Evolutionary conservation across 2,329 filamentous ascomycete genomes (phyloP).

Genomic region (Leptographium galeiforme): DNA sequence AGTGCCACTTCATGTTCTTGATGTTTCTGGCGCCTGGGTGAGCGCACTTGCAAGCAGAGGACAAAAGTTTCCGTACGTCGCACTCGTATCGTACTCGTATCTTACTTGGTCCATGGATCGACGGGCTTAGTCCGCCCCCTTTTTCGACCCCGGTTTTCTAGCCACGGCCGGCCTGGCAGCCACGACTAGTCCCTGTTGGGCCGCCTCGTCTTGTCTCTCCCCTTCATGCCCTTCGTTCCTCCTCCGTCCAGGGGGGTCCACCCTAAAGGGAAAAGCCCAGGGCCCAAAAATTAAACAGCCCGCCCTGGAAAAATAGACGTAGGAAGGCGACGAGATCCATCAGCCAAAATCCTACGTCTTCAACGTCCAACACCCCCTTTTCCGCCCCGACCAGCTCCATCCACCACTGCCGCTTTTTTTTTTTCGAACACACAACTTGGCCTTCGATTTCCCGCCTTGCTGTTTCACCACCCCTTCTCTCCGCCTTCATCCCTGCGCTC

Average conservation of each 20-base stretch:
- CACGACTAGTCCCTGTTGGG: slow-evolving; percentile 5
- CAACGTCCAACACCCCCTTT: background rate
- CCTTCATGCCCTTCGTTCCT: background rate
- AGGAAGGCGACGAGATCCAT: background rate
- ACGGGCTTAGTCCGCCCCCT: background rate
- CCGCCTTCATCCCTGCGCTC: background rate
- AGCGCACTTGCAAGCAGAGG: too few species aligned
- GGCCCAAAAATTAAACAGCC: background rate
- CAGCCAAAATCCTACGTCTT: background rate
- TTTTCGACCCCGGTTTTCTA: background rate
- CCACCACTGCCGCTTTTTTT: background rate
- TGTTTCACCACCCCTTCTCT: background rate
- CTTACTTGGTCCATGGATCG: too few species aligned
- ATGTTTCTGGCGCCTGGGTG: too few species aligned
- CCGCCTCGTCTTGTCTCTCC: background rate
- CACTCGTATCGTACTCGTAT: too few species aligned
- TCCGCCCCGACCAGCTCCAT: background rate
- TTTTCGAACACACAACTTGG: background rate
- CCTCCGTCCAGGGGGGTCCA: background rate
- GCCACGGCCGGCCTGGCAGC: slow-evolving; percentile 2
- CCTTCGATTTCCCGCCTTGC: background rate
- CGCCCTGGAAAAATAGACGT: background rate
- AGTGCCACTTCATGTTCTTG: too few species aligned
- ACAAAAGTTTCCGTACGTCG: too few species aligned
- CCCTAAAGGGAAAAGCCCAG: background rate